Percentiles rank a stretch among this genome's conserved stretches.
phyloP scores from a whole-genome alignment of 345 rosid genomes.

The Psidium friedrichsthalianum region DNA sequence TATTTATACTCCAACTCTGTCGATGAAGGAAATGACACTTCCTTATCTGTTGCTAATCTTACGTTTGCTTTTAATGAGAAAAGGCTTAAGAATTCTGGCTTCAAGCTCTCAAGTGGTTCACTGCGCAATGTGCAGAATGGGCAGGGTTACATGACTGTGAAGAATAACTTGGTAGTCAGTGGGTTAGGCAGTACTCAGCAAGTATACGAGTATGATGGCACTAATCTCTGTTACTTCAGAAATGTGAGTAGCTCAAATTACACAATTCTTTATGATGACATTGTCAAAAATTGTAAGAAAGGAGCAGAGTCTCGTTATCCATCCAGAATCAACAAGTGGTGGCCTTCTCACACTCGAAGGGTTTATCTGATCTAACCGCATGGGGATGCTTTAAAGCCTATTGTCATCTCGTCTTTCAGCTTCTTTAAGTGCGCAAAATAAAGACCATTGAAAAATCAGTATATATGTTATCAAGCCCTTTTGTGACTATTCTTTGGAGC shows the following conservation, averaged over 20 bases:
- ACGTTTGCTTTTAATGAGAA: constrained; percentile 48
- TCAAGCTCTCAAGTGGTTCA: constrained; percentile 7
- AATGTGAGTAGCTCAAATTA: constrained; percentile 67
- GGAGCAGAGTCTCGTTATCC: neutral
- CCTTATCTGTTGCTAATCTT: constrained; percentile 17
- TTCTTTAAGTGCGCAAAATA: neutral
- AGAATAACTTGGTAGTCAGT: constrained; percentile 31
- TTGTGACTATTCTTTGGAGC: neutral
- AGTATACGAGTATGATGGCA: constrained; percentile 38
- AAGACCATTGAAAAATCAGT: neutral
- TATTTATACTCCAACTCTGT: constrained; percentile 14
- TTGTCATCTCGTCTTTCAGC: neutral
- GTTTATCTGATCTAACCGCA: neutral
- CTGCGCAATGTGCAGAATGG: constrained; percentile 46
- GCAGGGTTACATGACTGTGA: constrained; percentile 28
- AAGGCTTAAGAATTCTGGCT: constrained; percentile 10
- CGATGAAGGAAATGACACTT: constrained; percentile 34
- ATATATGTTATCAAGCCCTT: neutral
- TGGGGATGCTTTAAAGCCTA: neutral
- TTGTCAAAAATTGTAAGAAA: constrained; percentile 17
- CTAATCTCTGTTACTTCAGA: constrained; percentile 52
- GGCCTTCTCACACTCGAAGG: neutral
- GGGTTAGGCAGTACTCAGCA: constrained; percentile 46
- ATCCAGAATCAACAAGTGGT: neutral
- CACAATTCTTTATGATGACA: constrained; percentile 40